Conservation (phyloP, 345 rosid species). For the Diplotaxis tenuifolia region DNA sequence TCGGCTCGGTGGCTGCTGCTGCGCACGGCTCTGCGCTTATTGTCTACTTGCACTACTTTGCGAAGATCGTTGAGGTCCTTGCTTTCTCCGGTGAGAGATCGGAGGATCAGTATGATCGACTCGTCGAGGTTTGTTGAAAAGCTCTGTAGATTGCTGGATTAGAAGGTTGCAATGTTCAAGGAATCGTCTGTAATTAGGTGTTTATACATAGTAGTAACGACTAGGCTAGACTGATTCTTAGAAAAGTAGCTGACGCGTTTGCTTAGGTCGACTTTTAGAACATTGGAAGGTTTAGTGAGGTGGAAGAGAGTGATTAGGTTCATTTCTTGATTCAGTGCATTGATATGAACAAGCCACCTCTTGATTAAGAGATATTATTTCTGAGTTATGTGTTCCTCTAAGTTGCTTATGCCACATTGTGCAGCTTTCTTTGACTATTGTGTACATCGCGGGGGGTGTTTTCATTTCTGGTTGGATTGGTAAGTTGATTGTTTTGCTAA, state of each 20-base stretch:
- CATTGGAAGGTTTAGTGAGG: not conserved
- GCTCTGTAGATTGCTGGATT: slow-evolving; percentile 8
- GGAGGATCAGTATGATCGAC: slow-evolving; percentile 50
- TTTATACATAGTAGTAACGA: not conserved
- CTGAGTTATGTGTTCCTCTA: not conserved
- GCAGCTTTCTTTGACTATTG: slow-evolving; percentile 82
- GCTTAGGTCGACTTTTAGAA: not conserved
- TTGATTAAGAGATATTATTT: not conserved
- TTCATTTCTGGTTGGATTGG: slow-evolving; percentile 98
- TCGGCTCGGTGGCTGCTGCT: slow-evolving; percentile 94
- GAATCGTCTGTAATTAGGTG: not conserved
- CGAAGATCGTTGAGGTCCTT: slow-evolving; percentile 71
- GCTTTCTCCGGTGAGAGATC: slow-evolving; percentile 14
- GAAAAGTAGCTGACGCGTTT: not conserved
- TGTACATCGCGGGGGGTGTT: slow-evolving; percentile 83
- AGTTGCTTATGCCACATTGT: slow-evolving; percentile 25
- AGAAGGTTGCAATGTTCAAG: not conserved
- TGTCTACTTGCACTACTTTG: slow-evolving; percentile 93
- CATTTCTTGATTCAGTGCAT: not conserved
- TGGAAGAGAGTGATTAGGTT: slow-evolving; percentile 1
- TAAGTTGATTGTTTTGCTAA: slow-evolving; percentile 38
- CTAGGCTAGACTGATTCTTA: too few relatives aligned
- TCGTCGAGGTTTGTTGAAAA: slow-evolving; percentile 56
- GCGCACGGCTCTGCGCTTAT: slow-evolving; percentile 96
- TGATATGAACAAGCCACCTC: not conserved